Base-by-base conservation (phyloP, 163 green algal species). In the Prototheca wickerhamii region DNA sequence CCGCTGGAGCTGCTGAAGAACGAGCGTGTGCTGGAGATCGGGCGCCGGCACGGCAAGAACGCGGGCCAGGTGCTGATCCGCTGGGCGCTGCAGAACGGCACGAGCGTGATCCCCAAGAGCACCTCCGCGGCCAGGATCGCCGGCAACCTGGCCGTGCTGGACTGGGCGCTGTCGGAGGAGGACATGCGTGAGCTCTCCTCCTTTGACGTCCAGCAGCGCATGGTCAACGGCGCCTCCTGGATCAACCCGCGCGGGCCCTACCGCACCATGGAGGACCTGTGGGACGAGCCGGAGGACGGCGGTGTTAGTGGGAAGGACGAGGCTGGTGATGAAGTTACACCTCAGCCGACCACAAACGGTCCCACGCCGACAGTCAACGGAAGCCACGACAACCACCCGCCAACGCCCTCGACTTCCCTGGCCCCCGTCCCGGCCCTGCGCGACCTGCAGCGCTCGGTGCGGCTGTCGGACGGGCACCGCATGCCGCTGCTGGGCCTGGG, bases 51-150 rank as follows among this genome's bases (percentile, higher is more conserved):
- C 3, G 75, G 73, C 42, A 89, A 82, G 66, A 79, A 67, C 60
- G 58, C 78, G 26, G 85, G 75, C 18, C 71, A 84, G 58, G 69
- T 85, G 33, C 69, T 96, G 10, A 81, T 97, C 37, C 81, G 86
- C 8, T 97, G 89, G 89, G 87, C 75, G 33, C 34, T 96, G 26
- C 87, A 96, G 76, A 79, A 84, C 30, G 84, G 87, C 59, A 92
- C 86, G 31, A 89, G 71, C 25, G 80, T 92, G 44, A 87, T 97
- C 63, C 87, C 89, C 40, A 85, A 86, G 57, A 67, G 34, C 33
- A 72, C 66, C 53, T 76, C 60, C 2, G 55, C 61, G 5, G 34
- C 32, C 4, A 64, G 75, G 52, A 72, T 84, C 55, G 29, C 50
- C 42, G 23, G 37, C 60, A 71, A 77, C 63, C 51, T 93, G 60